These are phyloP conservation scores for Fragilariopsis cylindrus DNA, from an alignment of 108 stramenopile species.

Conservation along the genomic window DNA sequence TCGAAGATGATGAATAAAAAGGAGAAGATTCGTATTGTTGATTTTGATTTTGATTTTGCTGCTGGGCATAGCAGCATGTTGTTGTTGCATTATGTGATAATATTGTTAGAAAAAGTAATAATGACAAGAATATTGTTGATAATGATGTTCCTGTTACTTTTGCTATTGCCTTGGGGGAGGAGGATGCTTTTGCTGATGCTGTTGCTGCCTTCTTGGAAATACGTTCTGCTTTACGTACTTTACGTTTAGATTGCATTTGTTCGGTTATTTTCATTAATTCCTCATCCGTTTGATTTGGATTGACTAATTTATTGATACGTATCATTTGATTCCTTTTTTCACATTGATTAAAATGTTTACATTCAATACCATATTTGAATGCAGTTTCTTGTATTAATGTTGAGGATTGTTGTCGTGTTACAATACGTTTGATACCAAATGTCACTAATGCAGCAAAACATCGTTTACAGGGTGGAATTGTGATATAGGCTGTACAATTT, in stretches of 20 bases:
- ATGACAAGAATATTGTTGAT: neutral
- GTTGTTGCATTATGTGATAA: neutral
- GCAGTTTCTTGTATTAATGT: slow-evolving; percentile 16
- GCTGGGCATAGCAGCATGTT: neutral
- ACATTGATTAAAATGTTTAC: slow-evolving; percentile 15
- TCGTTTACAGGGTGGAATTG: slow-evolving; percentile 77
- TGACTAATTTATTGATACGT: slow-evolving; percentile 35
- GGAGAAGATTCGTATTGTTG: neutral
- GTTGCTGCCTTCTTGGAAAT: neutral
- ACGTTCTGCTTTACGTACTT: neutral
- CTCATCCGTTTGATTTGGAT: slow-evolving; percentile 15
- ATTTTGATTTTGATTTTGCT: slow-evolving; percentile 1
- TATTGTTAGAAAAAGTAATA: neutral
- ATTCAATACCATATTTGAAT: slow-evolving; percentile 1
- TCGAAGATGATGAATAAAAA: neutral
- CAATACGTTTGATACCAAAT: slow-evolving; percentile 61
- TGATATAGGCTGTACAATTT: slow-evolving; percentile 51
- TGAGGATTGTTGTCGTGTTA: slow-evolving; percentile 31
- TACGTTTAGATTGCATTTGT: slow-evolving; percentile 5
- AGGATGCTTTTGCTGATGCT: neutral
- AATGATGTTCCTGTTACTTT: neutral
- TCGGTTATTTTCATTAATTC: slow-evolving; percentile 35
- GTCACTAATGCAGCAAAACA: slow-evolving; percentile 62
- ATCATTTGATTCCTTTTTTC: slow-evolving; percentile 32
- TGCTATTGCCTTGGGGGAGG: neutral